phyloP scores from a whole-genome alignment of 805 yeast genomes.

The Ogataea dorogensis region DNA sequence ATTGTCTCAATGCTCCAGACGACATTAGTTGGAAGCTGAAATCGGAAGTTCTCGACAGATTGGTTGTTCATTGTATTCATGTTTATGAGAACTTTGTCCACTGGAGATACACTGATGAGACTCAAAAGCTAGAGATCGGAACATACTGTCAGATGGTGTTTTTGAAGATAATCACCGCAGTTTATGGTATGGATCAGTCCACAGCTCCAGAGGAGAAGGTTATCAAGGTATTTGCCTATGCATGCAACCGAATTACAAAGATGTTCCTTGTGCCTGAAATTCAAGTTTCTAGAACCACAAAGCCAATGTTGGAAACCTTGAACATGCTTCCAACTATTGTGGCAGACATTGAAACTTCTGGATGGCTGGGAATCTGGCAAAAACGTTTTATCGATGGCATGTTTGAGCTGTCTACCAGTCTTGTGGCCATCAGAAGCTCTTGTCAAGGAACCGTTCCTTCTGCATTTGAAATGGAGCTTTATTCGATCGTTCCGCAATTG shows the following conservation, averaged over 20 bases:
- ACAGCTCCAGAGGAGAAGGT: constrained; percentile 38
- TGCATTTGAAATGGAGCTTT: constrained; percentile 61
- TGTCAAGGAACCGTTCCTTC: constrained; percentile 51
- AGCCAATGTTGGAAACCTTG: constrained; percentile 52
- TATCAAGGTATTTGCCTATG: constrained; percentile 47
- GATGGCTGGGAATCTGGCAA: constrained; percentile 46
- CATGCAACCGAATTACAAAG: constrained; percentile 51
- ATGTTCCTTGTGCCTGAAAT: constrained; percentile 54
- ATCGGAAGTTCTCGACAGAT: constrained; percentile 51
- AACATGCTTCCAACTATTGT: constrained; percentile 40
- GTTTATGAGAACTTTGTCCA: constrained; percentile 71
- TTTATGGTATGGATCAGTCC: constrained; percentile 52
- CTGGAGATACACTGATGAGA: constrained; percentile 60
- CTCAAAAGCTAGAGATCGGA: constrained; percentile 64
- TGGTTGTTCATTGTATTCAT: constrained; percentile 56
- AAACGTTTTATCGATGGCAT: constrained; percentile 49
- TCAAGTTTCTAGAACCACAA: constrained; percentile 51
- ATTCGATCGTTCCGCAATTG: constrained; percentile 51
- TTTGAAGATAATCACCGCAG: constrained; percentile 48
- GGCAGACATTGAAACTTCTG: constrained; percentile 23
- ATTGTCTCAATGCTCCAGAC: constrained; percentile 43
- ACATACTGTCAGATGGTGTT: constrained; percentile 53
- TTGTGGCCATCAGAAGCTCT: constrained; percentile 56
- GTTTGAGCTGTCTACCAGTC: constrained; percentile 53
- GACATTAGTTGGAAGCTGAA: constrained; percentile 42